Base-by-base conservation (phyloP, 768 basidiomycete genomes). In the Trametes cinnabarina region DNA sequence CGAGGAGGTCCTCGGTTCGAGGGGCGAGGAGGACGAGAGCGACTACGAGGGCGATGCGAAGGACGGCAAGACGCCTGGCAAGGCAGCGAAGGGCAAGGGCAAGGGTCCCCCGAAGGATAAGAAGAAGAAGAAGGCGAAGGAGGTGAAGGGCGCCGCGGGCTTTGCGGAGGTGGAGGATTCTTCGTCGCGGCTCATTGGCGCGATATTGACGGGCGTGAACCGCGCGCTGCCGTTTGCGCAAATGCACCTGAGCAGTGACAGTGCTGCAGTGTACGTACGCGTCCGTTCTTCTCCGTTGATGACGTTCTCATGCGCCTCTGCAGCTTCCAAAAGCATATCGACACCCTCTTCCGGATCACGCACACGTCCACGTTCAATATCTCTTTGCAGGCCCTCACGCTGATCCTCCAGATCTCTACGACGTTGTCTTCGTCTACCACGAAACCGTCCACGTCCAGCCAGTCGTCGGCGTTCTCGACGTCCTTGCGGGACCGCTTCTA, bases 321-420 rank as follows among this genome's bases (percentile, higher is more conserved):
- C 64, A 94, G 92, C 25, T 85, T 98, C 65, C 81, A 85, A 63
- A 82, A 85, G 53, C 94, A 98, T 65, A 89, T 97, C 67, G 89
- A 94, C 70, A 94, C 92, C 0, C 84, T 98, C 20, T 98, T 98
- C 81, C 81, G 87, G 43, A 94, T 99, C 67, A 95, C 94, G 2
- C 96, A 98, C 72, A 90, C 83, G 8, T 94, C 93, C 8, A 97
- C 94, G 0, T 99, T 99, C 83, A 97, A 96, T 71, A 94, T 94
- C 66, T 93, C 93, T 10, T 82, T 98, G 4, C 96, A 96, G 70
- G 91, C 95, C 0, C 83, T 98, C 1, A 81, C 90, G 37, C 81
- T 98, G 6, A 90, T 98, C 57, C 89, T 90, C 68, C 94, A 92
- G 64, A 89, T 98, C 37, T 76, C 83, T 15, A 74, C 82, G 0